A percentile compares a stretch with the other conserved stretches of the same genome.
phyloP scores from a whole-genome alignment of 2,329 filamentous ascomycete genomes.

The Diaporthe sp. region DNA sequence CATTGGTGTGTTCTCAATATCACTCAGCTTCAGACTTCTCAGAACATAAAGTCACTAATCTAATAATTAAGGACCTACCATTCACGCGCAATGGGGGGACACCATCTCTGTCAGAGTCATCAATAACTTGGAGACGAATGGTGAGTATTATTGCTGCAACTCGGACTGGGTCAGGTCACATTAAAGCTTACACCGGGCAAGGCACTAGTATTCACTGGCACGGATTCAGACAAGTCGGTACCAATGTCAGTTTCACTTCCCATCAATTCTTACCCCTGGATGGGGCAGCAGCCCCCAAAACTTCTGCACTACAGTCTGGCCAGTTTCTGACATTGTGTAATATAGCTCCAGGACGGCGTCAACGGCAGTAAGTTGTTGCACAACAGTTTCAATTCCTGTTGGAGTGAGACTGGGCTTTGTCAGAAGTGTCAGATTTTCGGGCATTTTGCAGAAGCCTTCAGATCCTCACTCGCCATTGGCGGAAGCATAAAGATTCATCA shows the following conservation, averaged over 20 bases:
- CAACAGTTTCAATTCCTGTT: not conserved
- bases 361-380: conserved; percentile 41
- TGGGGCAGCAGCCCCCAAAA: no score
- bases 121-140: conserved; percentile 67
- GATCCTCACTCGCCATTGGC: no score
- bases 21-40: not conserved
- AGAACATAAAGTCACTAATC: not conserved
- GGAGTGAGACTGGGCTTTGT: not conserved
- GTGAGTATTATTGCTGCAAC: conserved; percentile 36
- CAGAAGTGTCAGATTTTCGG: not conserved
- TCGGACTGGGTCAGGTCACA: no score
- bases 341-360: conserved; percentile 56
- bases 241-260: conserved; percentile 37
- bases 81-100: conserved; percentile 64
- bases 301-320: not conserved
- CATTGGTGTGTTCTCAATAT: conserved; percentile 8
- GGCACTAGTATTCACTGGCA: conserved; percentile 62
- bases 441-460: not conserved
- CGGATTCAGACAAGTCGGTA: conserved; percentile 55
- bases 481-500: not conserved
- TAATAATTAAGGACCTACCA: conserved; percentile 56
- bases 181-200: conserved; percentile 25
- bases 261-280: no score
- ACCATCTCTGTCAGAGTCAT: conserved; percentile 68
- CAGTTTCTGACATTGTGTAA: not conserved